Evolutionary conservation across 2,329 filamentous ascomycete species (phyloP), one percentile per base, ranked within the genome.

Genomic region (Xylaria sp.): DNA sequence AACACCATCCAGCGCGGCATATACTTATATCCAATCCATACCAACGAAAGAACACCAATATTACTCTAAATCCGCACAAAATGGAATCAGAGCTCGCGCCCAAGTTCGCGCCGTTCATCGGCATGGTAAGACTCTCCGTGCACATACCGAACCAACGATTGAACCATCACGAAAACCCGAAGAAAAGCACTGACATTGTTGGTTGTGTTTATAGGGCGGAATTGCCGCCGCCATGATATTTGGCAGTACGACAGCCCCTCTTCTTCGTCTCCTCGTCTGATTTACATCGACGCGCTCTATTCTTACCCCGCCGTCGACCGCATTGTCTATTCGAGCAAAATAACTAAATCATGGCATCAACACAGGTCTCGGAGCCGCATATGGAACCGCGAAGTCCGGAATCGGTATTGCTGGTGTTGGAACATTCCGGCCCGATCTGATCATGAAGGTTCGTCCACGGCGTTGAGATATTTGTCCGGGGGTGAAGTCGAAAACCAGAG

Each of bases 361-460:
- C 39, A 69, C 63, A 84, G 82, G 78, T 70, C 76, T 83, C 66
- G 91, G 91, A 70, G 91, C 91, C 69, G 91, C 91, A 63, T 94
- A 92, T 76, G 91, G 91, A 65, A 95, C 91, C 58, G 89, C 91
- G 44, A 95, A 93, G 76, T 91, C 91, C 47, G 91, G 91, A 66
- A 92, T 94, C 72, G 90, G 90, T 70, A 95, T 95, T 70, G 86
- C 89, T 39, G 91, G 90, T 68, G 88, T 94, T 64, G 91, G 90
- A 71, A 92, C 88, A 44, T 94, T 92, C 76, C 82, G 90, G 71
- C 88, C 91, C 60, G 90, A 94, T 73, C 80, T 95, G 66, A 94
- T 94, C 76, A 94, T 95, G 90, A 95, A 94, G 87, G 89, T 89
- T 76, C 42, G 75, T 59, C 48, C 19, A 39, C 13, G 7, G 7